phyloP scores from a whole-genome alignment of 2,329 filamentous ascomycete genomes.

The Penicillium fuscoglaucum region DNA sequence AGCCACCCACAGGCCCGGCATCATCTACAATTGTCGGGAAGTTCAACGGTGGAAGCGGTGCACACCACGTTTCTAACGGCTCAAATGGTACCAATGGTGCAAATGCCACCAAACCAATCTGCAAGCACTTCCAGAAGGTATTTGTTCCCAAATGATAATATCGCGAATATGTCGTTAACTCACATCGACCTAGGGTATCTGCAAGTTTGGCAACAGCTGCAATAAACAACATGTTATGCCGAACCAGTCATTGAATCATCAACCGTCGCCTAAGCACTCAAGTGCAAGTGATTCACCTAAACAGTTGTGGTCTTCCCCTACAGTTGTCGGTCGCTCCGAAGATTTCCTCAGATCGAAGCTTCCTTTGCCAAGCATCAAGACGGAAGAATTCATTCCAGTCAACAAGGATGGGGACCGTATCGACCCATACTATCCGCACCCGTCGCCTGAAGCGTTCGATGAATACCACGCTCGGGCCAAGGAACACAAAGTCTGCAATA shows the following conservation, averaged over 20 bases:
- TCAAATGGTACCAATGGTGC: conserved; percentile 3
- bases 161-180: background rate
- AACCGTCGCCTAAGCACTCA: conserved; percentile 22
- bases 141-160: background rate
- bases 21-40: background rate
- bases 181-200: conserved; percentile 30
- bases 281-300: conserved; percentile 21
- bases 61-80: conserved; percentile 5
- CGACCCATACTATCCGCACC: conserved; percentile 45
- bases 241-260: conserved; percentile 20
- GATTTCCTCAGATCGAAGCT: conserved; percentile 25
- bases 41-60: conserved; percentile 11
- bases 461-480: conserved; percentile 43
- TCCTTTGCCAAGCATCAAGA: conserved; percentile 20
- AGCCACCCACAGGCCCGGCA: conserved; percentile 8
- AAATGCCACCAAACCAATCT: conserved; percentile 24
- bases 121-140: conserved; percentile 39
- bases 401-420: conserved; percentile 52
- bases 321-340: conserved; percentile 19
- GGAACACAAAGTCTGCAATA: conserved; percentile 52
- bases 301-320: conserved; percentile 14
- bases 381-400: conserved; percentile 43
- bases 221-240: conserved; percentile 34
- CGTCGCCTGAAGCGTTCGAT: conserved; percentile 40
- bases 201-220: conserved; percentile 35